phyloP scores from a whole-genome alignment of 495 filamentous ascomycete genomes.

The Lophiostoma macrostomum region DNA sequence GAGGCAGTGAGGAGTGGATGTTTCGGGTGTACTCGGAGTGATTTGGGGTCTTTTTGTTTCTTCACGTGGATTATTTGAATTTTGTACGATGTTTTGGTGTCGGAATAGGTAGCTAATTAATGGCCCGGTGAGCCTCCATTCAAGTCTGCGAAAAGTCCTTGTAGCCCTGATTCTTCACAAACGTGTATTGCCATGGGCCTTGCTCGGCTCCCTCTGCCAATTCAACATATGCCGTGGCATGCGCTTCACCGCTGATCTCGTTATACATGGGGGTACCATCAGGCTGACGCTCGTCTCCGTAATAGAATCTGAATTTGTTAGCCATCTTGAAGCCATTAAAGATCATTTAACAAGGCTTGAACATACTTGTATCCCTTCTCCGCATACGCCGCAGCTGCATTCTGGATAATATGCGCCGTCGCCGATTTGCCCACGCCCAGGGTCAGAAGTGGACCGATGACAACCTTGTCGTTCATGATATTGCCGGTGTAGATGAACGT shows the following conservation, averaged over 20 bases:
- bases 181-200: conserved; percentile 48
- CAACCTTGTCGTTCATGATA: conserved; percentile 43
- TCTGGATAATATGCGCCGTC: conserved; percentile 46
- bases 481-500: conserved; percentile 55
- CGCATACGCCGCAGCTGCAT: conserved; percentile 43
- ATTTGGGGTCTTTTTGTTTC: too few species aligned
- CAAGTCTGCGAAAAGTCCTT: too few species aligned
- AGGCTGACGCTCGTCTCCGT: conserved; percentile 46
- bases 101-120: too few species aligned
- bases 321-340: too few species aligned
- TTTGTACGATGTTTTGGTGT: too few species aligned
- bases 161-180: conserved; percentile 48
- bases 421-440: conserved; percentile 49
- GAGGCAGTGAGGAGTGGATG: too few species aligned
- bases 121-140: too few species aligned
- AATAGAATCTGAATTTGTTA: conserved; percentile 51
- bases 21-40: too few species aligned
- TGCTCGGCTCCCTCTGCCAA: conserved; percentile 43
- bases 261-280: conserved; percentile 39
- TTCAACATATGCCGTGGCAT: conserved; percentile 43
- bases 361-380: conserved; percentile 50
- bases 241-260: conserved; percentile 42
- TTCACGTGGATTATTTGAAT: too few species aligned
- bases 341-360: background rate
- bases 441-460: conserved; percentile 38